Evolutionary conservation across 768 basidiomycete genomes (phyloP).

Genomic region (Boletus sp.): DNA sequence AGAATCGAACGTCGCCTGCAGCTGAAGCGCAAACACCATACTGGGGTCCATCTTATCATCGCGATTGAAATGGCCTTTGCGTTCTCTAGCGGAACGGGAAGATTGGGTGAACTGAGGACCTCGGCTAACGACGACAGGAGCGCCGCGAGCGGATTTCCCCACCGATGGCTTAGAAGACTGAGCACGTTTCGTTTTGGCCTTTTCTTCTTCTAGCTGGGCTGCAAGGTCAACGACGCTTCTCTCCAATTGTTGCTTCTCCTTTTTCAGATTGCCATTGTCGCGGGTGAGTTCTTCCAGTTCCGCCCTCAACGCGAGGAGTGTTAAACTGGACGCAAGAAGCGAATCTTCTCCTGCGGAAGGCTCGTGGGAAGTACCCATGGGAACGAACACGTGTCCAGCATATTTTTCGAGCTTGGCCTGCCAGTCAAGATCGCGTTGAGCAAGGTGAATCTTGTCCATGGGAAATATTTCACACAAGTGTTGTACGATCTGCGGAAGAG

Average conservation of each 20-base stretch:
- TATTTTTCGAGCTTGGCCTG: slow-evolving; percentile 54
- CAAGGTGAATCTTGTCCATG: slow-evolving; percentile 36
- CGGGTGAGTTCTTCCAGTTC: slow-evolving; percentile 38
- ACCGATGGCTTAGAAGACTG: slow-evolving; percentile 1
- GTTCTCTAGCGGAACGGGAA: background rate
- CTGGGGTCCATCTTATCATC: slow-evolving; percentile 10
- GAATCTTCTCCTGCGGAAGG: slow-evolving; percentile 25
- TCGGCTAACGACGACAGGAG: background rate
- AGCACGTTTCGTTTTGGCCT: background rate
- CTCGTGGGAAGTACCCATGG: slow-evolving; percentile 26
- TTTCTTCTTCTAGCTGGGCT: slow-evolving; percentile 12
- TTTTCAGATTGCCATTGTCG: slow-evolving; percentile 23
- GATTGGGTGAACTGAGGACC: background rate
- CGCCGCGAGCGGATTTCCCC: background rate
- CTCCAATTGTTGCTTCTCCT: slow-evolving; percentile 28
- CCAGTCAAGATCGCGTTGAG: slow-evolving; percentile 44
- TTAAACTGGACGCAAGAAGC: slow-evolving; percentile 48
- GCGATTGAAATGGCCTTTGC: background rate
- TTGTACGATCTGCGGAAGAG: slow-evolving; percentile 36
- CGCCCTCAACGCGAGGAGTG: slow-evolving; percentile 40
- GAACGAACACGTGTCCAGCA: slow-evolving; percentile 51
- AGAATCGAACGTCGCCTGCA: slow-evolving; percentile 39
- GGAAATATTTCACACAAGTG: slow-evolving; percentile 44
- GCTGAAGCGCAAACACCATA: slow-evolving; percentile 24
- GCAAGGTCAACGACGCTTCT: slow-evolving; percentile 17